Evolutionary conservation across 108 stramenopile genomes (phyloP).

Genomic region (Cyclotella distinguenda): DNA sequence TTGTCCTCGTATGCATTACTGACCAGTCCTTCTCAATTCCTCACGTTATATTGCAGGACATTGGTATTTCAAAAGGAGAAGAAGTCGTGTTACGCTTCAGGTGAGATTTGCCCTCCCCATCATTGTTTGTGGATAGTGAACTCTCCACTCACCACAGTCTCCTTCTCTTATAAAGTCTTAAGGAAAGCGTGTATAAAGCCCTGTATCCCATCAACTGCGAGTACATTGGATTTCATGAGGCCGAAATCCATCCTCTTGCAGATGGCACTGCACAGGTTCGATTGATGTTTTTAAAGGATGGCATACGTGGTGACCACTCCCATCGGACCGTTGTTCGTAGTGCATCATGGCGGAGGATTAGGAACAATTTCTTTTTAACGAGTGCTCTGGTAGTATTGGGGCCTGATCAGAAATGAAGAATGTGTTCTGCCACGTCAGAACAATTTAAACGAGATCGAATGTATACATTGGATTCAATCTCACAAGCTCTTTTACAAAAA

Average conservation of each 20-base stretch:
- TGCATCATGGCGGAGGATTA: slow-evolving; percentile 65
- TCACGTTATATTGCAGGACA: slow-evolving; percentile 24
- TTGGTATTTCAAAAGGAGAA: slow-evolving; percentile 60
- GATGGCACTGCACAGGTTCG: slow-evolving; percentile 74
- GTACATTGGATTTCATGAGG: slow-evolving; percentile 85
- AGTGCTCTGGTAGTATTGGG: slow-evolving; percentile 41
- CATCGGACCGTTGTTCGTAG: slow-evolving; percentile 33
- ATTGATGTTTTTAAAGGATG: slow-evolving; percentile 31
- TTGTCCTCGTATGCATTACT: not conserved
- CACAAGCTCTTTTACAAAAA: no score
- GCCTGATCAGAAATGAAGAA: no score
- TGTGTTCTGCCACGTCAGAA: no score
- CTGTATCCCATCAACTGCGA: slow-evolving; percentile 78
- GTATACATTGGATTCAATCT: no score
- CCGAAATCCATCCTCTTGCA: slow-evolving; percentile 64
- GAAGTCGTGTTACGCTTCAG: slow-evolving; percentile 83
- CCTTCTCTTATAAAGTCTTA: slow-evolving; percentile 43
- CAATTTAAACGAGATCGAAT: no score
- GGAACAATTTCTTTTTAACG: slow-evolving; percentile 51
- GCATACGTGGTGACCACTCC: slow-evolving; percentile 36
- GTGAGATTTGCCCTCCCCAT: slow-evolving; percentile 19
- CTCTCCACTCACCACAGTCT: not conserved
- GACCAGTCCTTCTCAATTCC: not conserved
- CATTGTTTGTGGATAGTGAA: not conserved
- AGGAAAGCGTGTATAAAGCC: slow-evolving; percentile 88